Base-by-base conservation (phyloP, 2,329 filamentous ascomycete genomes). In the Blumeriella jaapii region DNA sequence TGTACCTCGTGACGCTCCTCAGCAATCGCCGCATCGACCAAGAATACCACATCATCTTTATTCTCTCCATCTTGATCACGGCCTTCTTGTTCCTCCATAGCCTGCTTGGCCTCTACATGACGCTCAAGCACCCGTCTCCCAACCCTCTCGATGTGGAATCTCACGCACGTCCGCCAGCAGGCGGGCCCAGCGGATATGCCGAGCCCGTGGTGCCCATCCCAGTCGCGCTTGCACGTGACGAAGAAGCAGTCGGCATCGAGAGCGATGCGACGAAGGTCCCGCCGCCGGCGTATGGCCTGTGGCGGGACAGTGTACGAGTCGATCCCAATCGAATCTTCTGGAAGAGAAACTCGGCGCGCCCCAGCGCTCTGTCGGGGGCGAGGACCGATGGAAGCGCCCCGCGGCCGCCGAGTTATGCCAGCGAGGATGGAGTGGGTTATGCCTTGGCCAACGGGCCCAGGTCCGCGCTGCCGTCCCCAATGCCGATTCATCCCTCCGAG, bases 251-350 rank as follows among this genome's bases (percentile, higher is more conserved):
- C 2, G 71, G 68, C 3, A 56, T 67, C 34, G 67, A 71, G 38
- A 69, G 64, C 32, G 68, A 74, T 39, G 61, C 68, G 0, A 60
- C 62, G 26, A 75, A 76, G 48, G 46, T 67, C 13, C 73, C 76
- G 6, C 86, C 87, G 3, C 86, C 87, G 0, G 84, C 84, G 2
- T 94, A 94, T 54, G 86, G 86, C 0, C 62, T 85, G 1, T 93
- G 84, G 82, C 68, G 84, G 34, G 77, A 78, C 56, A 89, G 80
- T 51, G 82, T 91, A 59, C 69, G 82, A 30, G 79, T 86, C 19
- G 81, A 93, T 50, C 85, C 85, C 1, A 74, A 89, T 51, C 65
- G 84, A 10, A 65, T 93, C 16, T 85, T 82, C 55, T 93, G 84
- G 84, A 76, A 81, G 56, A 72, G 79, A 23, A 80, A 76, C 45